These are phyloP conservation scores for Pseudocercospora fijiensis DNA, from an alignment of 2,329 filamentous ascomycete genomes.

Conservation along the genomic window DNA sequence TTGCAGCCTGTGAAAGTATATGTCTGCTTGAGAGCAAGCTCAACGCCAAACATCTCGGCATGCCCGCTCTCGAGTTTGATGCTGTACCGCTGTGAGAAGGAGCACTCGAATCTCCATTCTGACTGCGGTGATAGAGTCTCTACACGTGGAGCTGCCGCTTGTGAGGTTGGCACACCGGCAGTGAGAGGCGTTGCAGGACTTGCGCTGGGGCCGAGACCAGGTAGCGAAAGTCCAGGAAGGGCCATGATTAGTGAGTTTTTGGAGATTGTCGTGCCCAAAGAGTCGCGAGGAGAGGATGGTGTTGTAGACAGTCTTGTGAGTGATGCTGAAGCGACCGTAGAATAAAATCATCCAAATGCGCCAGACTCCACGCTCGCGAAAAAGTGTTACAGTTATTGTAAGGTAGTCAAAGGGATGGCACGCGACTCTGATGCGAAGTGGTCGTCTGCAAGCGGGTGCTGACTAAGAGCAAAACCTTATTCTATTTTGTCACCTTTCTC, in stretches of 20 bases:
- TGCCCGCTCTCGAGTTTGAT: constrained; percentile 72
- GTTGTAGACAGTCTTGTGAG: not conserved
- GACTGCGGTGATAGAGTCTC: constrained; percentile 48
- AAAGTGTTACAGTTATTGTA: not conserved
- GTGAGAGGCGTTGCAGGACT: constrained; percentile 31
- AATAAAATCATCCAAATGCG: no score
- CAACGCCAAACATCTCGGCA: constrained; percentile 92
- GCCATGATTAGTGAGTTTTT: constrained; percentile 31
- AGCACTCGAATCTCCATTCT: constrained; percentile 47
- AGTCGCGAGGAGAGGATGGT: not conserved
- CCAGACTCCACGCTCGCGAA: no score
- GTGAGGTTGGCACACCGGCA: constrained; percentile 7
- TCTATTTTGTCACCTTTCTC: not conserved
- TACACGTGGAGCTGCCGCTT: constrained; percentile 34
- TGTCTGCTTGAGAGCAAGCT: constrained; percentile 75
- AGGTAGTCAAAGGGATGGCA: not conserved
- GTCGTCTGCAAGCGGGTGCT: not conserved
- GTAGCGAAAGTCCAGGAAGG: constrained; percentile 50
- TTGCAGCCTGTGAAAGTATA: constrained; percentile 82
- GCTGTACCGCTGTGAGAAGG: constrained; percentile 37
- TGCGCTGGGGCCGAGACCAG: constrained; percentile 35
- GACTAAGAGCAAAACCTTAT: not conserved
- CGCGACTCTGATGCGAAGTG: not conserved
- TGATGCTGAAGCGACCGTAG: no score
- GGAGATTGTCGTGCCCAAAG: no score